Conservation (phyloP, 257 asterid genomes). For the Plantago elongata region DNA sequence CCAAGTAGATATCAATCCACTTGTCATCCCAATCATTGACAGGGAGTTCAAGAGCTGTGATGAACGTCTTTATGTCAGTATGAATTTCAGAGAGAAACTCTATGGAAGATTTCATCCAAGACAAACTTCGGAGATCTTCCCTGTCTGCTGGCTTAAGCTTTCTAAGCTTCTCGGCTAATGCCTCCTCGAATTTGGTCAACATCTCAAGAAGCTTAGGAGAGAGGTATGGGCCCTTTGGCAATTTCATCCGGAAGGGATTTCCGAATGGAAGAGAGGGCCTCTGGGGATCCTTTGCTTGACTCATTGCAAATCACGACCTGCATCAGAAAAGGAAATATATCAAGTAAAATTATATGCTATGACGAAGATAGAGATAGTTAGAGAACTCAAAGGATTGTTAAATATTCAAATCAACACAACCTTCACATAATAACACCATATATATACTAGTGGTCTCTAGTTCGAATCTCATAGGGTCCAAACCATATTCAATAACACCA, state of each 20-base stretch:
- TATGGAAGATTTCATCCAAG: constrained; percentile 71
- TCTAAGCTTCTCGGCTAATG: constrained; percentile 48
- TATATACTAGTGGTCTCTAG: no score
- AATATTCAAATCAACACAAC: not conserved
- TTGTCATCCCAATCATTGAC: constrained; percentile 79
- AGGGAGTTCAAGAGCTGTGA: constrained; percentile 69
- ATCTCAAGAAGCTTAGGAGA: constrained; percentile 56
- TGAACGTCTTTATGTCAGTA: constrained; percentile 56
- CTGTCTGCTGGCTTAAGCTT: constrained; percentile 53
- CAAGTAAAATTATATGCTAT: no score
- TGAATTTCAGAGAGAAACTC: constrained; percentile 66
- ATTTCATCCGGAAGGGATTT: constrained; percentile 68
- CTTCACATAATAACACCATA: not conserved
- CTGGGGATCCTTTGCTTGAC: constrained; percentile 63
- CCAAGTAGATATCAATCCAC: constrained; percentile 77
- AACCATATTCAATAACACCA: no score
- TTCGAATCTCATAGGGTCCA: no score
- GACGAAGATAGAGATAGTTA: not conserved
- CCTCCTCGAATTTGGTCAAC: constrained; percentile 61
- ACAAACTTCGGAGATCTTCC: constrained; percentile 55
- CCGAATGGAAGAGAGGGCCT: constrained; percentile 62
- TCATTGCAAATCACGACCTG: constrained; percentile 51
- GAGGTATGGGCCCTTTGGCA: constrained; percentile 56
- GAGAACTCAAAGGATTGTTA: not conserved
- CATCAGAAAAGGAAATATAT: constrained; percentile 19